These are phyloP conservation scores for Dictyostelium intermedium DNA, from an alignment of 78 protist species.

Conservation along the genomic window DNA sequence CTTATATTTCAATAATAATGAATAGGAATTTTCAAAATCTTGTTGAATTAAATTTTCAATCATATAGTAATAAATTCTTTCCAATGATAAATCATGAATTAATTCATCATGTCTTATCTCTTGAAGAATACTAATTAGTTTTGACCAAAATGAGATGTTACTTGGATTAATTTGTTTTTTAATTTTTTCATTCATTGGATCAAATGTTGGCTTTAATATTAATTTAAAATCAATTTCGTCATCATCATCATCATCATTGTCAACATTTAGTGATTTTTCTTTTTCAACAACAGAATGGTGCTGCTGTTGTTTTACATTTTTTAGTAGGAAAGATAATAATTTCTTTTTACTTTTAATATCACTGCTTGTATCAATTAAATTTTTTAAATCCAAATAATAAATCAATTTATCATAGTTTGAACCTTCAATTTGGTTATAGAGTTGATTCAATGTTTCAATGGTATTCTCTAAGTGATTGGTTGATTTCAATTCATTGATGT, in stretches of 20 bases:
- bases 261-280: no score
- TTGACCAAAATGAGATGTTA: conserved; percentile 29
- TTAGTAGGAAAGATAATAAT: conserved; percentile 6
- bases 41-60: background rate
- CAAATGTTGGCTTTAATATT: background rate
- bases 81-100: conserved; percentile 36
- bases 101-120: conserved; percentile 14
- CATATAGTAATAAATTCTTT: conserved; percentile 16
- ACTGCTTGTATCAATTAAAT: background rate
- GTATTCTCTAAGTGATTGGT: background rate
- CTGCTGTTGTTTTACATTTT: background rate
- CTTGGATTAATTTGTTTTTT: background rate
- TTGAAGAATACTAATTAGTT: conserved; percentile 27
- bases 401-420: background rate
- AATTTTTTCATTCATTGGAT: background rate
- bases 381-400: background rate
- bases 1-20: conserved; percentile 9
- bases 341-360: conserved; percentile 30
- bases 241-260: background rate
- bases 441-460: background rate
- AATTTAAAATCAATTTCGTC: background rate
- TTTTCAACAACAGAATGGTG: no score
- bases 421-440: conserved; percentile 21
- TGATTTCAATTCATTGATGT: background rate
- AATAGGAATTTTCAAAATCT: background rate